phyloP scores from a whole-genome alignment of 176 grass and related monocot genomes.

The Triticum monococcum region DNA sequence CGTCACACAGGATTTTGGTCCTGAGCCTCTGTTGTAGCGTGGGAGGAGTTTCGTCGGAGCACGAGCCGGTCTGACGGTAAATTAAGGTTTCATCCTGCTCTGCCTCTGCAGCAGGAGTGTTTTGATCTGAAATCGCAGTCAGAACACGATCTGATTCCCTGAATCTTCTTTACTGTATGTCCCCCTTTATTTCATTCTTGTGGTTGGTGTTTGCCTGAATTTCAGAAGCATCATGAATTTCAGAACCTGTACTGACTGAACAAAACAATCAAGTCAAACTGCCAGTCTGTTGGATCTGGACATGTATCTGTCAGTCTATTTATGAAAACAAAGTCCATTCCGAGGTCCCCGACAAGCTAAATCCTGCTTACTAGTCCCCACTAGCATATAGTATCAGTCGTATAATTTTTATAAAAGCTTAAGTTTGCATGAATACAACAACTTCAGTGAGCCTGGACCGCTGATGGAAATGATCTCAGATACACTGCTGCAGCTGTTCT shows the following conservation, averaged over 20 bases:
- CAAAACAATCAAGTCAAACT: neutral
- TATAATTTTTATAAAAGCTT: neutral
- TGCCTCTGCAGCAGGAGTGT: neutral
- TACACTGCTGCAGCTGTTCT: too few relatives aligned
- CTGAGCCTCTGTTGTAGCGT: too few relatives aligned
- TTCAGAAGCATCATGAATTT: neutral
- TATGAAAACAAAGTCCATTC: too few relatives aligned
- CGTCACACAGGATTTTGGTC: too few relatives aligned
- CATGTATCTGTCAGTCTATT: neutral
- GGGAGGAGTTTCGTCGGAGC: neutral
- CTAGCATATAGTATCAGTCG: neutral
- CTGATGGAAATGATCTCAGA: too few relatives aligned
- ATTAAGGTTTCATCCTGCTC: constrained; percentile 25
- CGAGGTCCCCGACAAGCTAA: too few relatives aligned
- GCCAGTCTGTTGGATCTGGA: neutral
- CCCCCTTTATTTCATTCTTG: too few relatives aligned
- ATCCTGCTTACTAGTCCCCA: too few relatives aligned
- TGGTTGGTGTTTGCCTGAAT: neutral
- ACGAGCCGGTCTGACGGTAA: constrained; percentile 14
- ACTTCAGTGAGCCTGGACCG: constrained; percentile 22
- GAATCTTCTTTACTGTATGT: too few relatives aligned
- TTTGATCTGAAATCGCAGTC: constrained; percentile 9
- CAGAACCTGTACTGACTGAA: neutral
- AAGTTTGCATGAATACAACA: constrained; percentile 11
- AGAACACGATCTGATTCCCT: neutral